phyloP scores from a whole-genome alignment of 148 eudicot species.

The Nepenthes gracilis region DNA sequence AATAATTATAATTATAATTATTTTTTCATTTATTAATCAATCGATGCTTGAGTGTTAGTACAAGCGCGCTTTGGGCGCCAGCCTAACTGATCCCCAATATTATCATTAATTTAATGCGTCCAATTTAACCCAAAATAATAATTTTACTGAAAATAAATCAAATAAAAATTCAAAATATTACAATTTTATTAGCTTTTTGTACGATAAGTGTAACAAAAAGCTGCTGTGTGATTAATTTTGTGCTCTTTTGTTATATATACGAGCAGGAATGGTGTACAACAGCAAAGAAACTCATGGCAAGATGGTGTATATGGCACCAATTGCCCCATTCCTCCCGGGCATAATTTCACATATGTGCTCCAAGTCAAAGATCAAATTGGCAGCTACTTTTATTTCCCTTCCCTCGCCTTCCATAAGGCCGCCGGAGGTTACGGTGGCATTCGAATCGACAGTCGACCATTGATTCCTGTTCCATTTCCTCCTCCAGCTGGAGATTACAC shows the following conservation, averaged over 20 bases:
- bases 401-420: conserved; percentile 66
- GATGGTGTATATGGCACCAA: conserved; percentile 62
- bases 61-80: too few relatives aligned
- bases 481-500: conserved; percentile 63
- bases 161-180: too few relatives aligned
- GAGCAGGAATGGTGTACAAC: conserved; percentile 57
- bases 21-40: too few relatives aligned
- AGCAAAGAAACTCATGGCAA: conserved; percentile 65
- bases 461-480: conserved; percentile 52
- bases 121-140: too few relatives aligned
- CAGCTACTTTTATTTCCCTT: conserved; percentile 62
- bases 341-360: conserved; percentile 52
- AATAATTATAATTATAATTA: too few relatives aligned
- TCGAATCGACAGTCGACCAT: conserved; percentile 41
- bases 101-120: too few relatives aligned
- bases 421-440: conserved; percentile 70
- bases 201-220: too few relatives aligned
- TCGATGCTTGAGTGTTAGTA: too few relatives aligned
- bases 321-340: conserved; percentile 61
- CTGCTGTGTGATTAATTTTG: not conserved
- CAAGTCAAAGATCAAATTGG: conserved; percentile 75
- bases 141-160: too few relatives aligned
- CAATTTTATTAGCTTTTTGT: too few relatives aligned
- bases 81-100: too few relatives aligned
- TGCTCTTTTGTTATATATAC: not conserved